Evolutionary conservation across 2,329 filamentous ascomycete species (phyloP), one percentile per base, ranked within the genome.

Genomic region (Capronia americana): DNA sequence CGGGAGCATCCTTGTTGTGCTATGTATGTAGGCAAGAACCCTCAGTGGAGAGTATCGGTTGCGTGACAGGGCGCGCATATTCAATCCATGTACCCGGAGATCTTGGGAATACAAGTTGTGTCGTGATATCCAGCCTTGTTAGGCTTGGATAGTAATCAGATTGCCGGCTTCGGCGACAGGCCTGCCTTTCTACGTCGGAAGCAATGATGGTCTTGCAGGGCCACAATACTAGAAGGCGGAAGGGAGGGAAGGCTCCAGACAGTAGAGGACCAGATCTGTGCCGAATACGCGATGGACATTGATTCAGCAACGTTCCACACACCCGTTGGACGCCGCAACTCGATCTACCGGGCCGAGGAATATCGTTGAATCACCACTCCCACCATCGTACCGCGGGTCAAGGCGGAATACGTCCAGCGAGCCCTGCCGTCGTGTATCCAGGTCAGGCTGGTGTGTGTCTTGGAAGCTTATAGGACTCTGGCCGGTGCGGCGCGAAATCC

Each of bases 401-500:
- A 41, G 38, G 38, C 38, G 38, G 38, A n/a, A 41, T 17, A 17
- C 38, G 17, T 41, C 12, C 38, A 41, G 38, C 38, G 38, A 50
- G 28, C 30, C 41, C 26, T 38, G 41, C 28, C 38, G 20, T 51
- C 6, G 57, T 51, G 26, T 11, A 60, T 53, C 14, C n/a, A 24
- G 26, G 12, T 50, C 14, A 24, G 14, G 57, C 28, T 26, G 48
- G 10, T 17, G 24, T 26, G 48, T 24, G 20, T 44, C 38, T 44
- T n/a, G 44, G 57, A 50, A n/a, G 44, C 23, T 26, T n/a, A 30
- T 50, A 30, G 46, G 30, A 28, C n/a, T 53, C 14, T 24, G 11
- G 12, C 58, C 58, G 30, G 58, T 51, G 24, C 30, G 14, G 48
- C 24, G 48, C 46, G 48, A 61, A 6, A 38, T 54, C 48, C 58